These are phyloP conservation scores for Astrothelium macrocarpum DNA, from an alignment of 495 filamentous ascomycete species.

Conservation along the genomic window DNA sequence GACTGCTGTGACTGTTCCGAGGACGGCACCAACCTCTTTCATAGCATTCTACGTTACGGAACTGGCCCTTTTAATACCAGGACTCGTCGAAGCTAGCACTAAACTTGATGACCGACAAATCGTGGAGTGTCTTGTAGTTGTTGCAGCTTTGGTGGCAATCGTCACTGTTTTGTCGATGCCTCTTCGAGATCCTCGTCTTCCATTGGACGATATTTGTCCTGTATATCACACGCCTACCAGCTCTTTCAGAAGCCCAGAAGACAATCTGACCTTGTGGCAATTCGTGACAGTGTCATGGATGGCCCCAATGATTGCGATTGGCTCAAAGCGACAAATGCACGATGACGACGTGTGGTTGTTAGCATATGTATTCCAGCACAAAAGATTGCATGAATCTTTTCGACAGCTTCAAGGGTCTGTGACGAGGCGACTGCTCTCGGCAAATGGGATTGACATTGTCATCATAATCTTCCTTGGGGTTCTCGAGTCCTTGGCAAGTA, in stretches of 20 bases:
- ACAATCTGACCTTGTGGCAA: constrained; percentile 68
- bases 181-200: constrained; percentile 50
- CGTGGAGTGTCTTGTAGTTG: constrained; percentile 8
- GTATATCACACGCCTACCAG: constrained; percentile 48
- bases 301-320: constrained; percentile 56
- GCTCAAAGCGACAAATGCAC: constrained; percentile 52
- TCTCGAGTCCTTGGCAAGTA: constrained; percentile 51
- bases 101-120: background rate
- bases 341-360: constrained; percentile 73
- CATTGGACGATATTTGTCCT: constrained; percentile 50
- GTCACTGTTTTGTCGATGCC: constrained; percentile 60
- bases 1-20: constrained; percentile 3
- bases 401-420: constrained; percentile 64
- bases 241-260: constrained; percentile 66
- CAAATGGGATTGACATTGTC: constrained; percentile 66
- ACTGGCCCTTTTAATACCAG: constrained; percentile 3
- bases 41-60: constrained; percentile 12
- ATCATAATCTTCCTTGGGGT: constrained; percentile 53
- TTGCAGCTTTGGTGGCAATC: constrained; percentile 38
- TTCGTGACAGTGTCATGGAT: constrained; percentile 81
- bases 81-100: background rate
- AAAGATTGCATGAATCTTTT: constrained; percentile 58
- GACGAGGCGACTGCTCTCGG: constrained; percentile 52
- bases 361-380: constrained; percentile 67
- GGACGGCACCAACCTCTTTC: constrained; percentile 11